Percentiles rank a stretch among this genome's conserved stretches.
Conservation (phyloP, 2,329 filamentous ascomycete species). For the Drechslerella stenobrocha region DNA sequence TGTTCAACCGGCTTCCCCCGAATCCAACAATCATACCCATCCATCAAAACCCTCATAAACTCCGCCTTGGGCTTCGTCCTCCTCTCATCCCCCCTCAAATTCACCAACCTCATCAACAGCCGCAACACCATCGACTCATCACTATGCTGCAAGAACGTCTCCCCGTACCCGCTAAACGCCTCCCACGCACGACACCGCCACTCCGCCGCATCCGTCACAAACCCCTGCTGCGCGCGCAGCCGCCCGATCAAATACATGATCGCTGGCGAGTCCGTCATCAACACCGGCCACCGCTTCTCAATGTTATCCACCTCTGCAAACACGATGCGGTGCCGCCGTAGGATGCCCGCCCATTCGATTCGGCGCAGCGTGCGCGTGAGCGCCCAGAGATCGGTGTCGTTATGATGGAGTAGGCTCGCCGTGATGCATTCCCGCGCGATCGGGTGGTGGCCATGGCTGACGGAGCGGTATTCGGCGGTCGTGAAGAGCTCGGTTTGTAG, state of each 20-base stretch:
- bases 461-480: constrained; percentile 14
- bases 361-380: constrained; percentile 13
- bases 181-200: constrained; percentile 13
- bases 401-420: constrained; percentile 7
- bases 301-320: constrained; percentile 9
- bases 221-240: constrained; percentile 25
- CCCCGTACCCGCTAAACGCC: constrained; percentile 18
- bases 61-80: neutral
- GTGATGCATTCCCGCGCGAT: constrained; percentile 30
- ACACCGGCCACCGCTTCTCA: neutral
- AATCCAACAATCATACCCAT: constrained; percentile 20
- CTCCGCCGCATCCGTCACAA: neutral
- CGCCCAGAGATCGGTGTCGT: constrained; percentile 14
- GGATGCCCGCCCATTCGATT: constrained; percentile 28
- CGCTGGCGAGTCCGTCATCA: constrained; percentile 6
- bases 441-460: constrained; percentile 12
- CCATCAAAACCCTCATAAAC: constrained; percentile 12
- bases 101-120: constrained; percentile 11
- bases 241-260: constrained; percentile 26
- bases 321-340: constrained; percentile 15
- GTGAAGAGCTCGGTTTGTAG: constrained; percentile 9
- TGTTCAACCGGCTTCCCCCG: constrained; percentile 15
- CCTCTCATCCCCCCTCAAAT: constrained; percentile 19
- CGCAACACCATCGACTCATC: constrained; percentile 19
- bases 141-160: constrained; percentile 5